These are phyloP conservation scores for Polytrichum commune DNA, from an alignment of 225 moss, liverwort and hornwort genomes.

Conservation along the genomic window DNA sequence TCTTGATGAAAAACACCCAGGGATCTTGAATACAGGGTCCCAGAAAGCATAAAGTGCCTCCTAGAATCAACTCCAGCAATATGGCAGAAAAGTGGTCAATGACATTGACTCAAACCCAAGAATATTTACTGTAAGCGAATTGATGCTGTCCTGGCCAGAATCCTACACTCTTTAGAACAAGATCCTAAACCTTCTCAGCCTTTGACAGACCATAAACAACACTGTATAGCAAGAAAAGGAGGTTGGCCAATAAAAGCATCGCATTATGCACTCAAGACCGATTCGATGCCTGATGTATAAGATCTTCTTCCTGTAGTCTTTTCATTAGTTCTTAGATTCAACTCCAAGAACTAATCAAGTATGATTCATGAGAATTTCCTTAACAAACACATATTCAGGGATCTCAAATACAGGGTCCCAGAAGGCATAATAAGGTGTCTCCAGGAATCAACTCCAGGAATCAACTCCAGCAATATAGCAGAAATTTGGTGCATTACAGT, in stretches of 20 bases:
- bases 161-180: neutral
- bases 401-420: neutral
- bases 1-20: neutral
- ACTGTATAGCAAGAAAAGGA: no score
- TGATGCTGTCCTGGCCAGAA: neutral
- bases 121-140: neutral
- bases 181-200: neutral
- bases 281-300: neutral
- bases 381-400: neutral
- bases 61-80: neutral
- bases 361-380: neutral
- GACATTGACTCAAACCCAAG: neutral
- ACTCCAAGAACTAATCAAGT: no score
- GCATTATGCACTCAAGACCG: neutral
- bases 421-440: no score
- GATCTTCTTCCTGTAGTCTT: constrained; percentile 32
- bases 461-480: neutral
- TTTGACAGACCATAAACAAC: neutral
- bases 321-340: no score
- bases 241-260: no score
- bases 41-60: no score
- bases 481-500: neutral
- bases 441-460: neutral
- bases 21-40: neutral
- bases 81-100: neutral